A percentile compares a stretch with the other conserved stretches of the same genome.
phyloP scores from a whole-genome alignment of 306 rosid species.

The Bauhinia variegata region DNA sequence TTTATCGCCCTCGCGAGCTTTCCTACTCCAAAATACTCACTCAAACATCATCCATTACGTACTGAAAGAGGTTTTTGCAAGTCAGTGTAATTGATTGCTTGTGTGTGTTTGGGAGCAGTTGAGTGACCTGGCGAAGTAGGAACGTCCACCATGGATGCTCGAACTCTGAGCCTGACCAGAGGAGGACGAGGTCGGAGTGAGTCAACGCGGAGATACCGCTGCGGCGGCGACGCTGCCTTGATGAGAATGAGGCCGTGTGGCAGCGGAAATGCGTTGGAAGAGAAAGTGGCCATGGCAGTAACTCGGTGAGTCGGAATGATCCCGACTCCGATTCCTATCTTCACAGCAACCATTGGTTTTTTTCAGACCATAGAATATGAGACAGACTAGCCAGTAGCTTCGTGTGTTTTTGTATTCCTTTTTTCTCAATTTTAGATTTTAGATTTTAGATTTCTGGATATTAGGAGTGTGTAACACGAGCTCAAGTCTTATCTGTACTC shows the following conservation, averaged over 20 bases:
- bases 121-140: conserved; percentile 59
- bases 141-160: conserved; percentile 51
- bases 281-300: conserved; percentile 43
- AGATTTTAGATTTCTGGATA: too few relatives aligned
- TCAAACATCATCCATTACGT: neutral
- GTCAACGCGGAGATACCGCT: conserved; percentile 41
- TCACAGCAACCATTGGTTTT: conserved; percentile 52
- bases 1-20: conserved; percentile 5
- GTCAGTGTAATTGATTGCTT: neutral
- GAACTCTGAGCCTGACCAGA: conserved; percentile 37
- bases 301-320: conserved; percentile 66
- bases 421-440: too few relatives aligned
- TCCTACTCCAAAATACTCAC: neutral
- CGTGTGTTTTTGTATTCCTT: too few relatives aligned
- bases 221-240: conserved; percentile 41
- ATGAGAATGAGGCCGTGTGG: conserved; percentile 49
- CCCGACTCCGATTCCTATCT: conserved; percentile 65
- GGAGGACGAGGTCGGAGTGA: conserved; percentile 44
- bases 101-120: neutral
- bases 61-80: conserved; percentile 10
- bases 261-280: conserved; percentile 38
- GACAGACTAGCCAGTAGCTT: too few relatives aligned
- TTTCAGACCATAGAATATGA: conserved; percentile 76
- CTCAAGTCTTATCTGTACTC: neutral
- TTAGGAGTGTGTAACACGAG: neutral